Conservation (phyloP, 106 monocot species). For the Dioscorea dumetorum region DNA sequence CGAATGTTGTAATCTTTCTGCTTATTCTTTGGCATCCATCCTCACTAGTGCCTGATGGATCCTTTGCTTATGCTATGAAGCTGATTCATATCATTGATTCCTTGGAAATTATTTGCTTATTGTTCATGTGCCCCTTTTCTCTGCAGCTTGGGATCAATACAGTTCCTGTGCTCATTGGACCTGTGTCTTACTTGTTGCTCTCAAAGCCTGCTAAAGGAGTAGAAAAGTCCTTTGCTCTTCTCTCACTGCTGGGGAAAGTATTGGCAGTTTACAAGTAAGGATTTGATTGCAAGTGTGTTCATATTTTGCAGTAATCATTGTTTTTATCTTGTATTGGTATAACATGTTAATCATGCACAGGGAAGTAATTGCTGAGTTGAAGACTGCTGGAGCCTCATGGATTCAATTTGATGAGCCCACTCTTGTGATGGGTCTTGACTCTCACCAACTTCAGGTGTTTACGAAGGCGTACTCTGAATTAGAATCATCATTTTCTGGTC, state of each 20-base stretch:
- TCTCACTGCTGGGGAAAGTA: slow-evolving; percentile 55
- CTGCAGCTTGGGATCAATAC: slow-evolving; percentile 79
- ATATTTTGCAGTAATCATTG: not conserved
- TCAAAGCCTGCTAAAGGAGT: slow-evolving; percentile 85
- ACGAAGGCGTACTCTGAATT: slow-evolving; percentile 68
- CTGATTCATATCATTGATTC: too few relatives aligned
- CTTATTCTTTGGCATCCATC: too few relatives aligned
- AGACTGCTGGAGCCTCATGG: slow-evolving; percentile 84
- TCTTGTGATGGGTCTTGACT: slow-evolving; percentile 64
- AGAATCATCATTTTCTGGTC: slow-evolving; percentile 60
- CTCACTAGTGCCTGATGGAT: too few relatives aligned
- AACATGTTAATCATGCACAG: slow-evolving; percentile 15
- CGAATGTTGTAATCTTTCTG: too few relatives aligned
- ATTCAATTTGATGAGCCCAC: slow-evolving; percentile 93
- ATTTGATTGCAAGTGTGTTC: not conserved
- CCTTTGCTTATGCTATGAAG: too few relatives aligned
- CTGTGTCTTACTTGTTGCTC: slow-evolving; percentile 79
- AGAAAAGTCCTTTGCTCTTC: slow-evolving; percentile 64
- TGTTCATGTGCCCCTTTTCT: not conserved
- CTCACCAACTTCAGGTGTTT: slow-evolving; percentile 61
- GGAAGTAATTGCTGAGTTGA: slow-evolving; percentile 83
- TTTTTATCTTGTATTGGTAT: not conserved
- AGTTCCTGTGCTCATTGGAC: slow-evolving; percentile 79
- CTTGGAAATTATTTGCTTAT: too few relatives aligned
- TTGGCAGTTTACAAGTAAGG: slow-evolving; percentile 80